Evolutionary conservation across 164 flowering plant genomes (phyloP).

Genomic region (Berberis thunbergii): DNA sequence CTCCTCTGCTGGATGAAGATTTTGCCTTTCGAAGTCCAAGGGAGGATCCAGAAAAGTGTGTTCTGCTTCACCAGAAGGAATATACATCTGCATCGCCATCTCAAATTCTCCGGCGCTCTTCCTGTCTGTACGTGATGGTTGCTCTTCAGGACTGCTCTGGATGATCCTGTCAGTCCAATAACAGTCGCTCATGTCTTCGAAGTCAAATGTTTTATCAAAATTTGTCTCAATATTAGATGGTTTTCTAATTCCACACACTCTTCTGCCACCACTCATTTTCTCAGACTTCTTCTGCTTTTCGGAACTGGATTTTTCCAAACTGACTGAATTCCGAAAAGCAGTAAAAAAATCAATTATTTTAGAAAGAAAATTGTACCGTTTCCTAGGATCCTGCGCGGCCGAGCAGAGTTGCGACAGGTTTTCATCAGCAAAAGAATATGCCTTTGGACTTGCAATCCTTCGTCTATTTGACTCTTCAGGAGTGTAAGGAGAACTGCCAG

Average conservation of each 20-base stretch:
- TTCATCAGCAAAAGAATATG: conserved; percentile 28
- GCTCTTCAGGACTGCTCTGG: conserved; percentile 31
- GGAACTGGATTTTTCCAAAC: conserved; percentile 11
- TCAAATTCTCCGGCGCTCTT: conserved; percentile 19
- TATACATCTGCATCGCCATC: conserved; percentile 5
- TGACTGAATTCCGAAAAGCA: conserved; percentile 37
- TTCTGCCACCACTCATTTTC: conserved; percentile 10
- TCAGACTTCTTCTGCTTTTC: conserved; percentile 14
- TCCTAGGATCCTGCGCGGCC: conserved; percentile 42
- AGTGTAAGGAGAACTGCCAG: conserved; percentile 8
- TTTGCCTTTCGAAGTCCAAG: conserved; percentile 6
- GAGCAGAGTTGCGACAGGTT: conserved; percentile 36
- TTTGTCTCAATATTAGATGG: conserved; percentile 12
- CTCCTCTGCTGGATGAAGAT: conserved; percentile 13
- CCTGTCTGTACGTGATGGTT: conserved; percentile 9
- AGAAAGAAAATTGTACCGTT: conserved; percentile 16
- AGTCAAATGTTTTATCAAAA: conserved; percentile 25
- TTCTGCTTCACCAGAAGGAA: conserved; percentile 2
- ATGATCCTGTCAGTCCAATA: conserved; percentile 38
- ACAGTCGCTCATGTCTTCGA: conserved; percentile 33
- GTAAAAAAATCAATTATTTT: conserved; percentile 32
- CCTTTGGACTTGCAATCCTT: conserved; percentile 11
- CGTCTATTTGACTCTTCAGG: conserved; percentile 14
- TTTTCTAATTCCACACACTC: conserved; percentile 1
- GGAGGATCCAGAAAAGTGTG: conserved; percentile 9